Evolutionary conservation across 192 early-diverging fungal species (phyloP).

Genomic region (Rhizophagus prolifer): DNA sequence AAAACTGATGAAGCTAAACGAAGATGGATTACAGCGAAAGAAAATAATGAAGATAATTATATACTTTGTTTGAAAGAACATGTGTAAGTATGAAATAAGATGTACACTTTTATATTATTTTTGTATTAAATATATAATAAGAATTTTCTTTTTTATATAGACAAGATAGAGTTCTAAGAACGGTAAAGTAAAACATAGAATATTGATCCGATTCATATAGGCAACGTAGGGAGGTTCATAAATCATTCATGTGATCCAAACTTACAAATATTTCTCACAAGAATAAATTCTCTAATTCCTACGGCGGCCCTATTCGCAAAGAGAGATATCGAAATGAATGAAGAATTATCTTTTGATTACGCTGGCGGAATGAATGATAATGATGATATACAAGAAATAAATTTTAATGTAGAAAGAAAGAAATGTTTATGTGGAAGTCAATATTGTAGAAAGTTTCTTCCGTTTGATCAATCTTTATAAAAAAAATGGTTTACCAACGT

Average conservation of each 20-base stretch:
- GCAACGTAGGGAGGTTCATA: constrained; percentile 22
- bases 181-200: constrained; percentile 23
- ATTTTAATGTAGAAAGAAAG: background rate
- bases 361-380: background rate
- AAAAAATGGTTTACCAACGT: background rate
- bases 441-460: constrained; percentile 8
- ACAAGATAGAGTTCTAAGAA: constrained; percentile 18
- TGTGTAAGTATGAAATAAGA: background rate
- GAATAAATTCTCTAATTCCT: constrained; percentile 23
- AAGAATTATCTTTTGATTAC: constrained; percentile 29
- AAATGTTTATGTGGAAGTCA: constrained; percentile 25
- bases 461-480: constrained; percentile 27
- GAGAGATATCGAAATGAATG: constrained; percentile 1
- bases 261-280: constrained; percentile 14
- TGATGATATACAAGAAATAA: background rate
- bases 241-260: constrained; percentile 28
- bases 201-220: constrained; percentile 18
- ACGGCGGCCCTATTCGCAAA: constrained; percentile 16
- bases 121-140: too few relatives aligned
- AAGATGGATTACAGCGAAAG: background rate
- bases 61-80: constrained; percentile 22
- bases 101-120: background rate
- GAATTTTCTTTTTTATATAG: background rate
- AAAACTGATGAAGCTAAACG: constrained; percentile 12
- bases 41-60: constrained; percentile 13